phyloP scores from a whole-genome alignment of 176 grass and related monocot genomes.

The Secale cereale region DNA sequence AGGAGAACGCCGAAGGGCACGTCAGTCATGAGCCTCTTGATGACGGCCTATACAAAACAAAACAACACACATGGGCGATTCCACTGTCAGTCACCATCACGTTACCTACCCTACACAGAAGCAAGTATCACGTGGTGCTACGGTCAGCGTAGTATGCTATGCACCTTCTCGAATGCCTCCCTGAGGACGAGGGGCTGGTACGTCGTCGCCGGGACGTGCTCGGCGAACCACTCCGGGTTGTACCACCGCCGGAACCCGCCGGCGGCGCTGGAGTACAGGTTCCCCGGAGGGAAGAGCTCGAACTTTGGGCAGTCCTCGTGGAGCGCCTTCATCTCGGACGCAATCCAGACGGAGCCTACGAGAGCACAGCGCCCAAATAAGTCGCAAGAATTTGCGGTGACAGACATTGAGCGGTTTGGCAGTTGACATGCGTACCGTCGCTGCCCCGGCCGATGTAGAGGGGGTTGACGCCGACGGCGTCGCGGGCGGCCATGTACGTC shows the following conservation, averaged over 20 bases:
- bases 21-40: constrained; percentile 97
- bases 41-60: constrained; percentile 48
- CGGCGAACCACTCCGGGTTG: constrained; percentile 66
- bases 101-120: not conserved
- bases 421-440: constrained; percentile 48
- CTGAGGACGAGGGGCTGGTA: constrained; percentile 66
- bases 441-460: constrained; percentile 95
- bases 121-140: not conserved
- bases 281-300: constrained; percentile 80
- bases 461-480: constrained; percentile 88
- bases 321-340: constrained; percentile 93
- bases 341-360: constrained; percentile 80
- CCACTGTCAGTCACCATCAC: not conserved
- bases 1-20: constrained; percentile 89
- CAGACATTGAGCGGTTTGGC: not conserved
- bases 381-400: not conserved
- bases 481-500: constrained; percentile 77
- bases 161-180: constrained; percentile 87
- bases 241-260: constrained; percentile 77
- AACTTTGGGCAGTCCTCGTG: constrained; percentile 85
- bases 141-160: not conserved
- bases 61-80: constrained; percentile 17
- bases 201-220: constrained; percentile 56
- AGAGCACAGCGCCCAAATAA: not conserved
- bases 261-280: constrained; percentile 71